Percentiles rank a stretch among this genome's conserved stretches.
Conservation (phyloP, 2,329 filamentous ascomycete species). For the Coniochaeta pulveracea region DNA sequence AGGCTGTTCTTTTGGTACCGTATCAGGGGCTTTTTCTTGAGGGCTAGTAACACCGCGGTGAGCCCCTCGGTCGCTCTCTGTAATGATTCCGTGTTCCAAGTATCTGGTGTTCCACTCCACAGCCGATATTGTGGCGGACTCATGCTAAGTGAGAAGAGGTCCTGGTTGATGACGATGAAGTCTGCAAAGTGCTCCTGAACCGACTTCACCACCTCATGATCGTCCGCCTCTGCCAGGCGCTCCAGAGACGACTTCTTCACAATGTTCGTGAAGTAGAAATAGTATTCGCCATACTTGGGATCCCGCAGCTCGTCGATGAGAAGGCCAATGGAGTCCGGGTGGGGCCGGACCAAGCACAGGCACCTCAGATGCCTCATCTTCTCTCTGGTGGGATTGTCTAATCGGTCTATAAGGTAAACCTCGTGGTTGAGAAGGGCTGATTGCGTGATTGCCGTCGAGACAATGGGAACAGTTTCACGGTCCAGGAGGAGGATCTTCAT, state of each 20-base stretch:
- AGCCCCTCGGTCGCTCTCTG: constrained; percentile 81
- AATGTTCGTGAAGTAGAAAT: constrained; percentile 95
- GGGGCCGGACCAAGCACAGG: constrained; percentile 85
- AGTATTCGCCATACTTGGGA: constrained; percentile 94
- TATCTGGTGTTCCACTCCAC: constrained; percentile 73
- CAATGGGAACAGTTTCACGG: constrained; percentile 83
- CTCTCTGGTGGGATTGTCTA: constrained; percentile 82
- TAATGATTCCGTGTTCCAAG: constrained; percentile 83
- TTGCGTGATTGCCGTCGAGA: constrained; percentile 92
- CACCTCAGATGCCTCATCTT: constrained; percentile 97
- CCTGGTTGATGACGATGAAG: constrained; percentile 88
- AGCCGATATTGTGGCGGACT: constrained; percentile 61
- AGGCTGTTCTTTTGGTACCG: constrained; percentile 87
- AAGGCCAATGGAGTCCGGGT: constrained; percentile 82
- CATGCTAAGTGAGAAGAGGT: constrained; percentile 74
- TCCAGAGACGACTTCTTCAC: constrained; percentile 94
- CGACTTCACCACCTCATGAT: constrained; percentile 88
- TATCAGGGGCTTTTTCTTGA: constrained; percentile 96
- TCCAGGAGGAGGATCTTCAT: constrained; percentile 98
- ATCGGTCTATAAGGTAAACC: constrained; percentile 91
- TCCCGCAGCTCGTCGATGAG: constrained; percentile 93
- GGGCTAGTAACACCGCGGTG: constrained; percentile 68
- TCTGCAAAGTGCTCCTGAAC: constrained; percentile 97
- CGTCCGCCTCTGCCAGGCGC: constrained; percentile 87
- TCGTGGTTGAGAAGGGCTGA: constrained; percentile 91